phyloP scores from a whole-genome alignment of 2,329 filamentous ascomycete genomes.

The Calonectria ilicicola region DNA sequence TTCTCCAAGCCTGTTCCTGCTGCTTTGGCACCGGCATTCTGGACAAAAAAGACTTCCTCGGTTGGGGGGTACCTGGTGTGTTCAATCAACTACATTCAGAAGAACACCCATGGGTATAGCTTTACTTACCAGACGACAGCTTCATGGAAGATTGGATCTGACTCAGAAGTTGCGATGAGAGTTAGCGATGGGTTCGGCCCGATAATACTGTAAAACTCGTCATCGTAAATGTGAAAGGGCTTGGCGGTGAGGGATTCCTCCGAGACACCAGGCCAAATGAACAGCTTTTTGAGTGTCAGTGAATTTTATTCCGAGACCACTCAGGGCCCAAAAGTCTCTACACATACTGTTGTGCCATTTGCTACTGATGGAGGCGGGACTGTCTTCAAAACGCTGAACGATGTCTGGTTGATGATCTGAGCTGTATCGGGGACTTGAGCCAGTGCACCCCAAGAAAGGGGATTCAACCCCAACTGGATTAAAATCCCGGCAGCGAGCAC shows the following conservation, averaged over 20 bases:
- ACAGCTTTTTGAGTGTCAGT: not conserved
- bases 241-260: constrained; percentile 32
- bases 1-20: constrained; percentile 64
- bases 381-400: constrained; percentile 33
- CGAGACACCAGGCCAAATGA: constrained; percentile 39
- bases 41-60: constrained; percentile 66
- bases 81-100: not conserved
- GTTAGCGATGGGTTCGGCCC: constrained; percentile 62
- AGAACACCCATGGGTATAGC: fast-evolving
- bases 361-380: constrained; percentile 30
- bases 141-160: constrained; percentile 65
- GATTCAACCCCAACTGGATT: constrained; percentile 21
- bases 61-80: constrained; percentile 52
- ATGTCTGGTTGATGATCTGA: constrained; percentile 39
- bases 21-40: constrained; percentile 60
- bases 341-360: constrained; percentile 34
- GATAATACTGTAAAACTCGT: constrained; percentile 63
- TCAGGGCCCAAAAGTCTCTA: not conserved
- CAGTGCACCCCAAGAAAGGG: constrained; percentile 44
- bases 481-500: constrained; percentile 32
- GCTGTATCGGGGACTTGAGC: constrained; percentile 47
- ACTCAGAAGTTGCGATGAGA: constrained; percentile 57
- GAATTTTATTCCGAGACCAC: not conserved
- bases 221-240: constrained; percentile 55
- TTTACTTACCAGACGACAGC: constrained; percentile 60